phyloP scores from a whole-genome alignment of 2,329 filamentous ascomycete genomes.

The Colletotrichum sp. region DNA sequence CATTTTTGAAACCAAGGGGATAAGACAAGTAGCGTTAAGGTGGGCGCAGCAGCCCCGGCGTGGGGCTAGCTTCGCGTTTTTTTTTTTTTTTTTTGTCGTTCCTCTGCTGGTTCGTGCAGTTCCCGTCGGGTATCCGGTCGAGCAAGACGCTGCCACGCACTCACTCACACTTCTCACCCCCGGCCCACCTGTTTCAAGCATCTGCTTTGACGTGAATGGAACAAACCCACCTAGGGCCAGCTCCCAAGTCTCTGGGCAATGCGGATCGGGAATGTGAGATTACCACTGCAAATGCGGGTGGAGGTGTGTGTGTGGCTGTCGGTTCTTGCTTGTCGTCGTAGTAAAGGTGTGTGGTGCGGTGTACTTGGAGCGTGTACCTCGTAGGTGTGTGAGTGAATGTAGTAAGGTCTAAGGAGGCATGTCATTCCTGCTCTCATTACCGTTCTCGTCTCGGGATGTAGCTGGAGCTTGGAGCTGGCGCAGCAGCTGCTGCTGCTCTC shows the following conservation, averaged over 20 bases:
- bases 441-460: not conserved
- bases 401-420: not conserved
- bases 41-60: not conserved
- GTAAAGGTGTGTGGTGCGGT: not conserved
- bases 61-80: not conserved
- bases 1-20: no score
- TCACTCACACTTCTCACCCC: not conserved
- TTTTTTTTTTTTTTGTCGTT: no score
- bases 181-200: slow-evolving; percentile 20
- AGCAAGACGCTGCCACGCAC: slow-evolving; percentile 17
- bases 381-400: not conserved
- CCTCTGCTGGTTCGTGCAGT: not conserved
- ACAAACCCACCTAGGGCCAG: not conserved
- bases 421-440: not conserved
- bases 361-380: not conserved
- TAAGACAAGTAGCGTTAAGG: not conserved
- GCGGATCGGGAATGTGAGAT: not conserved
- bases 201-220: slow-evolving; percentile 21
- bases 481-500: not conserved
- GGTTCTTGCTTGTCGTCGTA: not conserved
- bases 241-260: not conserved
- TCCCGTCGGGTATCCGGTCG: slow-evolving; percentile 1
- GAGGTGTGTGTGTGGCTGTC: not conserved
- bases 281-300: slow-evolving; percentile 4
- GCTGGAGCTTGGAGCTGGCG: not conserved